A percentile compares a stretch with the other conserved stretches of the same genome.
Evolutionary conservation across 495 filamentous ascomycete genomes (phyloP).

Genomic region (Aspergillus heteromorphus): DNA sequence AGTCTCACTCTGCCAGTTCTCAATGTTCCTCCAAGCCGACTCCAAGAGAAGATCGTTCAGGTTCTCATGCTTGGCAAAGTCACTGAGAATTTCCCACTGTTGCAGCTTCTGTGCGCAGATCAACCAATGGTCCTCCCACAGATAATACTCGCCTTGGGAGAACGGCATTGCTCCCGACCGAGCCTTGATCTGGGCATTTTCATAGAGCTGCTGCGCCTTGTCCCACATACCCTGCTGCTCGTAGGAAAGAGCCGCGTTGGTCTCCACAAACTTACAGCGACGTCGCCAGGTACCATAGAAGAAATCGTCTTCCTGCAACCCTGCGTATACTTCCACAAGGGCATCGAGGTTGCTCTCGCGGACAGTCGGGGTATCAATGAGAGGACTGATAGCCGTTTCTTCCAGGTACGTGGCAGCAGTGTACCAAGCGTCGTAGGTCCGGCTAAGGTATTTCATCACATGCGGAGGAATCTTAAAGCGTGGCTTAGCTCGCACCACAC

Average conservation of each 20-base stretch:
- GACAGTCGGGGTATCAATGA: conserved; percentile 74
- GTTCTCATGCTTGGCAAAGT: conserved; percentile 99
- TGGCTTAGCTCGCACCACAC: conserved; percentile 72
- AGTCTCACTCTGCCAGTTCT: conserved; percentile 81
- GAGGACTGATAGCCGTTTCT: conserved; percentile 72
- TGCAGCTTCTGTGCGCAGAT: conserved; percentile 96
- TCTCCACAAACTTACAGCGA: conserved; percentile 91
- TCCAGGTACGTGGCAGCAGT: conserved; percentile 80
- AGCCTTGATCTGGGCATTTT: conserved; percentile 93
- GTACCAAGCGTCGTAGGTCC: conserved; percentile 94
- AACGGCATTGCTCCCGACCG: conserved; percentile 88
- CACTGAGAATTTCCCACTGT: conserved; percentile 94
- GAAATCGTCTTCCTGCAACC: conserved; percentile 87
- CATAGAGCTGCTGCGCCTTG: conserved; percentile 92
- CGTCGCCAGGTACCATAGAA: conserved; percentile 98
- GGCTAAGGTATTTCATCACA: conserved; percentile 87
- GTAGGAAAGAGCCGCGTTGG: conserved; percentile 92
- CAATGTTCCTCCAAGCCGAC: conserved; percentile 87
- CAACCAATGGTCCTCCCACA: conserved; percentile 99
- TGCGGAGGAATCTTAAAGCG: conserved; percentile 90
- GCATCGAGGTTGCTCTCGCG: conserved; percentile 94
- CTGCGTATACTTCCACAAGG: conserved; percentile 81
- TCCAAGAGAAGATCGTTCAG: conserved; percentile 96
- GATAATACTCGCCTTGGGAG: conserved; percentile 93
- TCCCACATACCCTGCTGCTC: conserved; percentile 99